Evolutionary conservation across 495 filamentous ascomycete species (phyloP).

Genomic region (Evernia prunastri): DNA sequence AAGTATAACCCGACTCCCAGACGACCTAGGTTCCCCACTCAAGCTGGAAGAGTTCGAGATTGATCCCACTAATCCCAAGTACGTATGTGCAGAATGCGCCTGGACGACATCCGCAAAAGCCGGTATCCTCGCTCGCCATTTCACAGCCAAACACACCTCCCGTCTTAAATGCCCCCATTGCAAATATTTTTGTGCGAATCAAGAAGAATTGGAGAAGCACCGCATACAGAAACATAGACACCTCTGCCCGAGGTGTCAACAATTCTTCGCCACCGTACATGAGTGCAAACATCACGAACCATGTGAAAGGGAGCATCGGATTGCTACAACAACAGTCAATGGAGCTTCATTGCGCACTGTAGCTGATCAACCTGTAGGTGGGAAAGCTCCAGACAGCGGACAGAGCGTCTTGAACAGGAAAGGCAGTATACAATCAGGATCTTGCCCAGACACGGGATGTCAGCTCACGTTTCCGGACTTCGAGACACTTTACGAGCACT

Average conservation of each 20-base stretch:
- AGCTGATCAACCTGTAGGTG: neutral
- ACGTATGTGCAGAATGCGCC: slow-evolving; percentile 14
- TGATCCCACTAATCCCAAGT: neutral
- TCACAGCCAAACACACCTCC: neutral
- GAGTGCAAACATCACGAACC: slow-evolving; percentile 1
- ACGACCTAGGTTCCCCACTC: neutral
- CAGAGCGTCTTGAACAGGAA: neutral
- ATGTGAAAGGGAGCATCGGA: neutral
- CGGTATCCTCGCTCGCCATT: neutral
- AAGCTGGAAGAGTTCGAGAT: neutral
- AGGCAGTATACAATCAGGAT: neutral
- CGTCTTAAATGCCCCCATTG: neutral
- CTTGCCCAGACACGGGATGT: slow-evolving; percentile 14
- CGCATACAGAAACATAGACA: neutral
- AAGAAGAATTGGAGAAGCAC: neutral
- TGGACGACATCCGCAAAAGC: slow-evolving; percentile 7
- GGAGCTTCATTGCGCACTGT: neutral
- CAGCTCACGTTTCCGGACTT: neutral
- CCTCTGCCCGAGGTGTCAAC: neutral
- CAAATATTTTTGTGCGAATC: neutral
- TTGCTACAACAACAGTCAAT: neutral
- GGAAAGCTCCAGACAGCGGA: neutral
- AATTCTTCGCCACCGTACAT: neutral
- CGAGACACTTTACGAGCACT: slow-evolving; percentile 4
- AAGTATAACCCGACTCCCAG: neutral